A percentile compares a stretch with the other conserved stretches of the same genome.
Conservation (phyloP, 345 rosid genomes). For the Moringa oleifera region DNA sequence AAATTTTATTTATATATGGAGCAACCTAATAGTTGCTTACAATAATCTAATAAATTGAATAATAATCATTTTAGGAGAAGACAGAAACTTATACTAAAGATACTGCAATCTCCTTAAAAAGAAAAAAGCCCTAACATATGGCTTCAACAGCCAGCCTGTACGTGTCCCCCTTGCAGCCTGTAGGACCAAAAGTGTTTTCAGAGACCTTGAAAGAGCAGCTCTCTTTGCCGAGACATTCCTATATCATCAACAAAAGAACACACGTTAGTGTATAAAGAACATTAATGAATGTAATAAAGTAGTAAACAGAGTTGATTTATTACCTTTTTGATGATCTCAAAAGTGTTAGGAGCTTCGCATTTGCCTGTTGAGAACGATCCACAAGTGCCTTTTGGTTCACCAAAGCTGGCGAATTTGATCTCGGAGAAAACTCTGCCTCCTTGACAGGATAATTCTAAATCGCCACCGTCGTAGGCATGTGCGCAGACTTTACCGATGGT, state of each 20-base stretch:
- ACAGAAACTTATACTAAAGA: no score
- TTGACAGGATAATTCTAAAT: slow-evolving; percentile 43
- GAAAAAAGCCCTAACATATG: slow-evolving; percentile 15
- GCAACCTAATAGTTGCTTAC: no score
- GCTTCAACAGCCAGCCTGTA: slow-evolving; percentile 22
- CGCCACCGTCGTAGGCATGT: slow-evolving; percentile 27
- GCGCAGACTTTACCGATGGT: slow-evolving; percentile 43
- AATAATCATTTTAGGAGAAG: no score
- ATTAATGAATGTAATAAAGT: no score
- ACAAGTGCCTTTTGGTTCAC: slow-evolving; percentile 38
- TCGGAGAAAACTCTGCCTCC: slow-evolving; percentile 25
- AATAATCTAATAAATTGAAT: no score
- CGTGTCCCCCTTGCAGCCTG: slow-evolving; percentile 17
- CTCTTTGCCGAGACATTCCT: slow-evolving; percentile 20
- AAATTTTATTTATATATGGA: no score
- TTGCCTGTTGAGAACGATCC: slow-evolving; percentile 30
- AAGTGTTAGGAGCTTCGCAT: slow-evolving; percentile 22
- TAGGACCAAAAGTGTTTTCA: slow-evolving; percentile 20
- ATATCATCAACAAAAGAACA: no score
- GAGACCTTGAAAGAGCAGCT: slow-evolving; percentile 24
- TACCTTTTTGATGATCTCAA: slow-evolving; percentile 12
- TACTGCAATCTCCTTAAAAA: no score
- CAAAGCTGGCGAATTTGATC: slow-evolving; percentile 51
- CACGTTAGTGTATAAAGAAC: no score
- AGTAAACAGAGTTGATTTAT: no score